Base-by-base conservation (phyloP, 2,329 filamentous ascomycete genomes). In the Coniella lustricola region DNA sequence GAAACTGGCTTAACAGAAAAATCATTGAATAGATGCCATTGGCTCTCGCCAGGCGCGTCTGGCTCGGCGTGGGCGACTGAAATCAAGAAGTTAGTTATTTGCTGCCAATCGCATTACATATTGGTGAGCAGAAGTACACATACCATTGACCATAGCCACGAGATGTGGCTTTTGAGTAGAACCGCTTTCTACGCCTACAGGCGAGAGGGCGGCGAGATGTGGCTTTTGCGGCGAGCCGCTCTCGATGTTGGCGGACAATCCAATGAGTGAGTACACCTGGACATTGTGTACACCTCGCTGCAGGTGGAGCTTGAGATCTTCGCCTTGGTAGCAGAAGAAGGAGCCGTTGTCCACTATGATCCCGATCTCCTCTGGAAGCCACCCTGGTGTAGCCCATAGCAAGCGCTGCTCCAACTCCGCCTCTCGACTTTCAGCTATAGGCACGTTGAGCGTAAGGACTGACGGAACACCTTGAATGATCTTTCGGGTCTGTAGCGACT, bases 11-110 rank as follows among this genome's bases (percentile, higher is more conserved):
- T 81, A 18, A 98, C 94, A 32, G 95, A 69, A 60, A 98, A 98
- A 67, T 98, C 93, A 58, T 98, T 98, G 71, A 98, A 96, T 1
- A 98, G 69, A 66, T 97, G 89, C 94, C 94, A 98, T 57, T 85
- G 84, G 59, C 80, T 84, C 54, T 81, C 76, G 3, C 70, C 71
- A 1, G 80, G 75, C 0, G 76, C 64, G 36, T 77, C 72, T 0
- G 75, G 71, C 47, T 81, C 79, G 0, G 86, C 81, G 44, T 88
- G 81, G 12, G 79, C 78, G 49, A 86, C 84, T 85, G 47, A 14
- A 21, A 17, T 12, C 7, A 18, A 21, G 18, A 37, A 37, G 3
- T 18, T 31, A 37, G 5, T 2, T 18, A n/a, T 18, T n/a, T 37
- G 10, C 7, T 3, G 7, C 21, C 13, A 31, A 13, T 12, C 25